Conservation (phyloP, 2,329 filamentous ascomycete species). For the Calonectria honghensis region DNA sequence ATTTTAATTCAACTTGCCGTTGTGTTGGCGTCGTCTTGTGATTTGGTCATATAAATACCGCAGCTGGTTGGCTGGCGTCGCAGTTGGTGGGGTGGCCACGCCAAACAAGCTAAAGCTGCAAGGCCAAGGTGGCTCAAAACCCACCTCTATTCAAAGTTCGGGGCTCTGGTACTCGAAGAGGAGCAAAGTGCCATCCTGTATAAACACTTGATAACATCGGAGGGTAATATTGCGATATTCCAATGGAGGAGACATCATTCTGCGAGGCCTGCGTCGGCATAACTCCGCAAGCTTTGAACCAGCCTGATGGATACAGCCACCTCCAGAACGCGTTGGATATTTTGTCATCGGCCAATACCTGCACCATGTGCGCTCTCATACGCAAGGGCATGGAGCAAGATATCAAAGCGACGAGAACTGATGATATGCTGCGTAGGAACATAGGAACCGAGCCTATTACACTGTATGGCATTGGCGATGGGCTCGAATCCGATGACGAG, state of each 20-base stretch:
- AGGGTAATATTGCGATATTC: background rate
- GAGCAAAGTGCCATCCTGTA: background rate
- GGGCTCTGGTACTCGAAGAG: background rate
- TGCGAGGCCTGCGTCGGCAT: background rate
- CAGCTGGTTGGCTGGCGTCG: background rate
- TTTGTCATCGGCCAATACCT: background rate
- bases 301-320: background rate
- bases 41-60: background rate
- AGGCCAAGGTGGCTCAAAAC: background rate
- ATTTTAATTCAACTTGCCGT: background rate
- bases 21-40: background rate
- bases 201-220: background rate
- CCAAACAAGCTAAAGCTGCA: background rate
- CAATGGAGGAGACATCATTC: background rate
- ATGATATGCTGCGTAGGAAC: background rate
- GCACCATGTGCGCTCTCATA: constrained; percentile 6
- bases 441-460: background rate
- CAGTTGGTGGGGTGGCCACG: background rate
- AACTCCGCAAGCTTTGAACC: background rate
- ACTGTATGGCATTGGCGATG: background rate
- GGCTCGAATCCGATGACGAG: background rate
- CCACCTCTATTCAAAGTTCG: background rate
- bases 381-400: background rate
- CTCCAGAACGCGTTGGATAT: background rate
- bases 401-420: background rate